These are phyloP conservation scores for Trichoderma asperelloides DNA, from an alignment of 495 filamentous ascomycete species.

Conservation along the genomic window DNA sequence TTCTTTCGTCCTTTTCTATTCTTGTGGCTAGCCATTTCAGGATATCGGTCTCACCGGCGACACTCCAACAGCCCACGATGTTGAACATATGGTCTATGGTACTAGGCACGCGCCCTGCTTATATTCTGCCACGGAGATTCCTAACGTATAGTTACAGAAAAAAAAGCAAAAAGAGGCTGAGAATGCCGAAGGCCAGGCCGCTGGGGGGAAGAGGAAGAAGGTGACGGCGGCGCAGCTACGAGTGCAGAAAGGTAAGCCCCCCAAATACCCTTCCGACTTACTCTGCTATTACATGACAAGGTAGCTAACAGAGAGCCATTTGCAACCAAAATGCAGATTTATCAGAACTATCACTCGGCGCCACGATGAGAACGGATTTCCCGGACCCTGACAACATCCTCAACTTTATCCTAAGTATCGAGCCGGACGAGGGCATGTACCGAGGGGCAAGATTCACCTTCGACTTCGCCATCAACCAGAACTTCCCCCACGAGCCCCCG, in stretches of 20 bases:
- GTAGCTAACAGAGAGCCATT: neutral
- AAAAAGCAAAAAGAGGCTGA: constrained; percentile 92
- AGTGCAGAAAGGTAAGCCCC: constrained; percentile 77
- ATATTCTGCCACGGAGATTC: neutral
- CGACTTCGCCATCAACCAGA: constrained; percentile 82
- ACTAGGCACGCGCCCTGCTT: constrained; percentile 18
- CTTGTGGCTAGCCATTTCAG: neutral
- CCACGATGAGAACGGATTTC: constrained; percentile 88
- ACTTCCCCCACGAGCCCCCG: constrained; percentile 94
- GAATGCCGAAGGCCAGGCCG: constrained; percentile 58
- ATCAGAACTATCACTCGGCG: constrained; percentile 78
- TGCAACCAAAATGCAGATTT: constrained; percentile 54
- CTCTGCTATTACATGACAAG: neutral
- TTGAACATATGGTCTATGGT: constrained; percentile 99
- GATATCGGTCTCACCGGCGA: constrained; percentile 10
- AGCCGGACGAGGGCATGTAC: constrained; percentile 98
- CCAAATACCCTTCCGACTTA: neutral
- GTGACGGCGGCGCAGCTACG: constrained; percentile 92
- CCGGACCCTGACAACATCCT: constrained; percentile 94
- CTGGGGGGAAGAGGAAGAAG: constrained; percentile 86
- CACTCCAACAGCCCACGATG: constrained; percentile 50
- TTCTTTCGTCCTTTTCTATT: neutral
- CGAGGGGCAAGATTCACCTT: constrained; percentile 84
- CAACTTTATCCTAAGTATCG: constrained; percentile 87
- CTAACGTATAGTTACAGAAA: constrained; percentile 47